These are phyloP conservation scores for Cubamyces sp. DNA, from an alignment of 768 basidiomycete species.

Conservation along the genomic window DNA sequence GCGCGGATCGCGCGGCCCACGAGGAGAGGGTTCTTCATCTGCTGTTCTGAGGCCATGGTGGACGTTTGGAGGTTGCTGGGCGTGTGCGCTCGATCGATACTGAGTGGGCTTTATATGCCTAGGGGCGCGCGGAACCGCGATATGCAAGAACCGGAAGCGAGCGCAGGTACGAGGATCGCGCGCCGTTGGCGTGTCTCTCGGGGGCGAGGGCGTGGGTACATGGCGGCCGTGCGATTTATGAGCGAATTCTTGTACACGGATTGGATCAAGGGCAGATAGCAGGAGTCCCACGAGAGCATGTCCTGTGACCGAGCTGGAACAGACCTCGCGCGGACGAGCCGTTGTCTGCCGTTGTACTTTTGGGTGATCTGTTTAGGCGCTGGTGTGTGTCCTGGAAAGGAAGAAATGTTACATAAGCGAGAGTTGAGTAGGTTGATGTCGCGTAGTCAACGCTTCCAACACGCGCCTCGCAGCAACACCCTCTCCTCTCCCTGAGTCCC, in stretches of 20 bases:
- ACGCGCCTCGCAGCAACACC: slow-evolving; percentile 8
- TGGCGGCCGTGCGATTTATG: slow-evolving; percentile 18
- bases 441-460: slow-evolving; percentile 22
- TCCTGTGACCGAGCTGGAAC: slow-evolving; percentile 24
- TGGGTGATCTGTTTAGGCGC: not conserved
- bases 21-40: slow-evolving; percentile 39
- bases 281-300: slow-evolving; percentile 13
- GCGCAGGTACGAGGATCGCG: slow-evolving; percentile 10
- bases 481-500: not conserved
- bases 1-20: slow-evolving; percentile 41
- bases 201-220: slow-evolving; percentile 11
- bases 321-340: slow-evolving; percentile 8
- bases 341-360: not conserved
- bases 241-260: slow-evolving; percentile 7
- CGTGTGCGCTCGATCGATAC: not conserved
- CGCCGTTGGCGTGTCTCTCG: slow-evolving; percentile 20
- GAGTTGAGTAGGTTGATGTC: slow-evolving; percentile 18
- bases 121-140: slow-evolving; percentile 18
- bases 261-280: slow-evolving; percentile 15
- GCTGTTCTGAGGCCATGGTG: slow-evolving; percentile 36
- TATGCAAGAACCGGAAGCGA: not conserved
- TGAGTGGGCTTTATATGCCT: slow-evolving; percentile 11
- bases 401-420: slow-evolving; percentile 14
- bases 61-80: not conserved
- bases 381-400: not conserved